These are phyloP conservation scores for Lecanicillium sp. DNA, from an alignment of 2,329 filamentous ascomycete species.

Conservation along the genomic window DNA sequence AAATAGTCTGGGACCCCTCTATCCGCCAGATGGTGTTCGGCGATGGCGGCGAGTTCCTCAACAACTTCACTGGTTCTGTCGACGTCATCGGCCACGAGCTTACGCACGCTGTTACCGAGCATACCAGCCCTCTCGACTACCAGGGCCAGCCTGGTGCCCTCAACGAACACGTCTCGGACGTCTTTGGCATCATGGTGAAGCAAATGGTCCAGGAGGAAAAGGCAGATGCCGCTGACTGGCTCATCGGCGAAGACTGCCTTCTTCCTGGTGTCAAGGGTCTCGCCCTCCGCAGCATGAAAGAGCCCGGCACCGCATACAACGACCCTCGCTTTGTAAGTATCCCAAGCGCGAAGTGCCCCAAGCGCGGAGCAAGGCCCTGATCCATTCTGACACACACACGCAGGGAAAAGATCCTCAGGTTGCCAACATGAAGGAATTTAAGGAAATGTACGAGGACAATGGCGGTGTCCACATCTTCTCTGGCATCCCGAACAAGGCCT, in stretches of 20 bases:
- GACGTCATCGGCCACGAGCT: slow-evolving; percentile 55
- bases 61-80: slow-evolving; percentile 44
- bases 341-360: background rate
- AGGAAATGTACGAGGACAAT: slow-evolving; percentile 37
- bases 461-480: slow-evolving; percentile 51
- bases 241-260: slow-evolving; percentile 48
- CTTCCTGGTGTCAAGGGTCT: slow-evolving; percentile 44
- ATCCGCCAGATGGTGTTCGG: slow-evolving; percentile 50
- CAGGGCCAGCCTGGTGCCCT: slow-evolving; percentile 46
- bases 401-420: slow-evolving; percentile 49
- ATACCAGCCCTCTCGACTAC: slow-evolving; percentile 45
- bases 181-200: slow-evolving; percentile 53
- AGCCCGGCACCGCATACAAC: slow-evolving; percentile 46
- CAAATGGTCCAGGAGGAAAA: slow-evolving; percentile 42
- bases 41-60: slow-evolving; percentile 46
- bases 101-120: slow-evolving; percentile 48
- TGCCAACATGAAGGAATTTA: slow-evolving; percentile 39
- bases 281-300: slow-evolving; percentile 49
- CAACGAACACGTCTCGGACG: slow-evolving; percentile 52
- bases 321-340: slow-evolving; percentile 42
- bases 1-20: slow-evolving; percentile 42
- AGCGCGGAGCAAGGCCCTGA: background rate
- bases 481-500: slow-evolving; percentile 53
- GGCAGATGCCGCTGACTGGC: slow-evolving; percentile 44
- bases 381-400: background rate